Evolutionary conservation across 1,139 yeast genomes (phyloP).

Genomic region (Barnettozyma hawaiiensis): DNA sequence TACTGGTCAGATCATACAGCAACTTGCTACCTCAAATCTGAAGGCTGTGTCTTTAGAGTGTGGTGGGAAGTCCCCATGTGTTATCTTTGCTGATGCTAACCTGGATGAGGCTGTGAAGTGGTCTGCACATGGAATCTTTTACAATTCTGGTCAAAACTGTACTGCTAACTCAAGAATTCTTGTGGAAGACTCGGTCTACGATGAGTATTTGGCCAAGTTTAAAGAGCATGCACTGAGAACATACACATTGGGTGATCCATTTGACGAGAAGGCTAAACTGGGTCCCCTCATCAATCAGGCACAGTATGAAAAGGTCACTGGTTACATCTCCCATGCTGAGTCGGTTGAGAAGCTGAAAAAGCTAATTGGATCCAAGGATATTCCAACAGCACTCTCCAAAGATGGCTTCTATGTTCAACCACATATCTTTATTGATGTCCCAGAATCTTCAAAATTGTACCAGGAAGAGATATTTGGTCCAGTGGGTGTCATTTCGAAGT

Average conservation of each 20-base stretch:
- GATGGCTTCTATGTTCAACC: conserved; percentile 63
- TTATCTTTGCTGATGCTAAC: conserved; percentile 71
- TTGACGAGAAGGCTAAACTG: conserved; percentile 48
- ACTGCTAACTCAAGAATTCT: conserved; percentile 82
- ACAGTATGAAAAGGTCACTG: conserved; percentile 47
- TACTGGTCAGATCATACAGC: conserved; percentile 54
- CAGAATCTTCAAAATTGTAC: conserved; percentile 50
- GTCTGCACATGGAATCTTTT: conserved; percentile 76
- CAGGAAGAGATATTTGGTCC: conserved; percentile 65
- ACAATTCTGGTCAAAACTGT: conserved; percentile 87
- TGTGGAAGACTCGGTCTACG: conserved; percentile 64
- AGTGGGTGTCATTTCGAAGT: conserved; percentile 60
- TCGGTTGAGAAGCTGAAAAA: conserved; percentile 42
- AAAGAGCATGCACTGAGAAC: conserved; percentile 40
- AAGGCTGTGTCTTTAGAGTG: conserved; percentile 43
- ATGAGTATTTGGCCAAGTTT: conserved; percentile 47
- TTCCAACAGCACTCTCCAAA: conserved; percentile 2
- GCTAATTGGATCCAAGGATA: conserved; percentile 36
- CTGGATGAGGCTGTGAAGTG: conserved; percentile 74
- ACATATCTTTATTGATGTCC: conserved; percentile 58
- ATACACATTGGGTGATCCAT: conserved; percentile 57
- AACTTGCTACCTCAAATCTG: conserved; percentile 53
- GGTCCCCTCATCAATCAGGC: conserved; percentile 75
- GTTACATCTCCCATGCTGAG: conserved; percentile 61
- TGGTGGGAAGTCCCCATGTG: conserved; percentile 77